Conservation (phyloP, 192 early-diverging fungal genomes). For the Phlyctochytrium planicorne region DNA sequence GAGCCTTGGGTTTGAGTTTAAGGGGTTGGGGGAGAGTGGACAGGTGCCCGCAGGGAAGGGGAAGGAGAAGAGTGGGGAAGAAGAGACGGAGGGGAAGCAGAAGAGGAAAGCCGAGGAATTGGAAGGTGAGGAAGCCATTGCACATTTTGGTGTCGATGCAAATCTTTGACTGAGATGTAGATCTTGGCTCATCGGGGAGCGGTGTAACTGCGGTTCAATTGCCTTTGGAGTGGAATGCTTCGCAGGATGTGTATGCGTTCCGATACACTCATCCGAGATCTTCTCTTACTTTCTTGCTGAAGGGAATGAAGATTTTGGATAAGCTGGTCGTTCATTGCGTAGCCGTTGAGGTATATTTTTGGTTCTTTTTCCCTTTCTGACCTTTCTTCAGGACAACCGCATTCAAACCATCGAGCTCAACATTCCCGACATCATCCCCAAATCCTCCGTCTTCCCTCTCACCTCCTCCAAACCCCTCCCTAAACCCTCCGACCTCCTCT, state of each 20-base stretch:
- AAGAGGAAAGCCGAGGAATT: not conserved
- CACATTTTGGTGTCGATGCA: constrained; percentile 32
- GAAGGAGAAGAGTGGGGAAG: too few relatives aligned
- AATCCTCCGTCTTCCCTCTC: constrained; percentile 30
- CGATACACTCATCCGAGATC: constrained; percentile 69
- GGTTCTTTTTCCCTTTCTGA: not conserved
- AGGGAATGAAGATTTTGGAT: constrained; percentile 60
- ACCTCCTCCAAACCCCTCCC: constrained; percentile 5
- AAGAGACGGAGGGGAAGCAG: too few relatives aligned
- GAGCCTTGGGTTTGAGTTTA: constrained; percentile 59
- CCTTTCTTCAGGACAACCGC: constrained; percentile 30
- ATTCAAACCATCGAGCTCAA: constrained; percentile 37
- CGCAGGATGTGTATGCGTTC: constrained; percentile 61
- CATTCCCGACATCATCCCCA: constrained; percentile 21
- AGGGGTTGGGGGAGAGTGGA: constrained; percentile 55
- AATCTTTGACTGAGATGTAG: constrained; percentile 20
- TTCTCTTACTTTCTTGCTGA: constrained; percentile 65
- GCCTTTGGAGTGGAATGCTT: constrained; percentile 59
- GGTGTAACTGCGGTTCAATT: constrained; percentile 23
- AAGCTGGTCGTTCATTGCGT: constrained; percentile 66
- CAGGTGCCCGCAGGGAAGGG: too few relatives aligned
- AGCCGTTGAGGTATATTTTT: constrained; percentile 56
- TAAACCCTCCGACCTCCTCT: not conserved
- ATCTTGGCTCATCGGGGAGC: not conserved
- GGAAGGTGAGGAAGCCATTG: not conserved